Percentiles rank a stretch among this genome's conserved stretches.
phyloP scores from a whole-genome alignment of 2,329 filamentous ascomycete species.

The Myriosclerotinia duriaeana region DNA sequence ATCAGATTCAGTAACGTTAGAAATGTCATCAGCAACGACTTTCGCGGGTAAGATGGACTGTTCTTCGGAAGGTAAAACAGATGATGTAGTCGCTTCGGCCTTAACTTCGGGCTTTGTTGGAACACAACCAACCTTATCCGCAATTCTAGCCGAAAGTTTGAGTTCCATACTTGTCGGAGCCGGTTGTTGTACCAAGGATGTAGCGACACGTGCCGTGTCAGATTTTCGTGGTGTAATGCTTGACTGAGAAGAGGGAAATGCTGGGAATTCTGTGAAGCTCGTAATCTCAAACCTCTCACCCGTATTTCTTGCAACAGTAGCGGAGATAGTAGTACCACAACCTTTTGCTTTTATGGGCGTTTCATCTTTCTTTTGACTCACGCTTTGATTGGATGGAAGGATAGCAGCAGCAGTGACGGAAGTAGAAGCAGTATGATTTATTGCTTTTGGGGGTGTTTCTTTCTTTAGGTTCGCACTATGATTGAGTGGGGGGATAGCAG shows the following conservation, averaged over 20 bases:
- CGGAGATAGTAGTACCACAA: neutral
- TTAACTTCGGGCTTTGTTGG: neutral
- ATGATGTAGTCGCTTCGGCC: neutral
- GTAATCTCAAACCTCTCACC: neutral
- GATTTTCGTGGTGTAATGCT: neutral
- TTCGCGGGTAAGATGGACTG: neutral
- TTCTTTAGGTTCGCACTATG: too few species aligned
- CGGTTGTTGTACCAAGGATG: neutral
- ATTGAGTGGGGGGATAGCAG: neutral
- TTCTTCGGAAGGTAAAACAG: neutral
- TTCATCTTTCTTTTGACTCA: neutral
- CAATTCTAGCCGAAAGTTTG: too few species aligned
- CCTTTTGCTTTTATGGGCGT: neutral
- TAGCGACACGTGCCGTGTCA: neutral
- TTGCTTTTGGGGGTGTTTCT: too few species aligned
- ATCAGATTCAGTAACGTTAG: too few species aligned
- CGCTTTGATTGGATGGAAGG: neutral
- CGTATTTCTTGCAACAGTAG: neutral
- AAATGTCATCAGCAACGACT: neutral
- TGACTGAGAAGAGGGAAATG: neutral
- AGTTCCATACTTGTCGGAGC: neutral
- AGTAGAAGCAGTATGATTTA: too few species aligned
- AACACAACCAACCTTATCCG: too few species aligned
- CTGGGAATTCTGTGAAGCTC: neutral
- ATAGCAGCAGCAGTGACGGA: too few species aligned